Evolutionary conservation across 306 rosid genomes (phyloP), one percentile per base, ranked within the genome.

Genomic region (Abrus precatorius): DNA sequence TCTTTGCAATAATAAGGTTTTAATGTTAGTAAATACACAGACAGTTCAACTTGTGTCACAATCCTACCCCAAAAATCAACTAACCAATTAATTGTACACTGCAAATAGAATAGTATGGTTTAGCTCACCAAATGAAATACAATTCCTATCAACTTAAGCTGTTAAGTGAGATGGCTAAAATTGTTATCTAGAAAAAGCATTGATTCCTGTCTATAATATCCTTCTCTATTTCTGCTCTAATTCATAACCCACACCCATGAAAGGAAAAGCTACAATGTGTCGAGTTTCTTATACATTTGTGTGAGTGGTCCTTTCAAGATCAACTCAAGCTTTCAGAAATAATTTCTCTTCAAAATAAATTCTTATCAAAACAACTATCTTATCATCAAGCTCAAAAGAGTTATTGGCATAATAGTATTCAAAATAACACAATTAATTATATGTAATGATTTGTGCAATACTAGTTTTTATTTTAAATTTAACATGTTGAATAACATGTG

Each of bases 21-120:
- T 49, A 34, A 67, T 56, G 55, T 76, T 13, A 40, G 27, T 27
- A 64, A 77, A 29, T 61, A 52, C 65, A 76, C 65, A 76, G 68
- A 78, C 28, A 65, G 40, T 40, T 49, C 68, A 49, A 54, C 77
- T 50, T 74, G 47, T 69, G 49, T 72, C 61, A 62, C 33, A 66
- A 65, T 27, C 62, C 80, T 47, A n/a, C 77, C 55, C 53, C 43
- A 72, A 62, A 27, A 62, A 56, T 43, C 59, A 76, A 78, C 55
- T 7, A 75, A 74, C 52, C 14, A 40, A 33, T 59, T 60, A 36
- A 2, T 34, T 28, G 9, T 57, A 27, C 45, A 38, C 50, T 38
- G 66, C 63, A 55, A 52, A 54, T 44, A 34, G 54, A 75, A 55
- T 68, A 48, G 68, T 36, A 80, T 53, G 5, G 59, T 64, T 61